These are phyloP conservation scores for Scenedesmus sp. DNA, from an alignment of 163 green algal genomes.

Conservation along the genomic window DNA sequence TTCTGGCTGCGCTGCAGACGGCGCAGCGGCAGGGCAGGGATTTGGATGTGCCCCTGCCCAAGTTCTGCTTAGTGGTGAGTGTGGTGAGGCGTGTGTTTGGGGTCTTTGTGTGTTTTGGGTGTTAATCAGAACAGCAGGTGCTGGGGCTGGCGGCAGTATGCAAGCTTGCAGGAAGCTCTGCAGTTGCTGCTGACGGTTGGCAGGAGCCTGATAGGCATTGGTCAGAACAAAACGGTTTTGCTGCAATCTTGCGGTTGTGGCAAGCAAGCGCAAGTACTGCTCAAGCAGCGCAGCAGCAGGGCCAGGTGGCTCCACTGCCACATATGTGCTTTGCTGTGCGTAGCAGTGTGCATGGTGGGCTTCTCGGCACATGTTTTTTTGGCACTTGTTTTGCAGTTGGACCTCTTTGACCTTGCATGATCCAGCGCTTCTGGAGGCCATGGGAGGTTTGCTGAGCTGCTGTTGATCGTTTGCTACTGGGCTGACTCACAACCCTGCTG, in stretches of 20 bases:
- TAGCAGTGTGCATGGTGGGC: not conserved
- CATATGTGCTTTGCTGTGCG: not conserved
- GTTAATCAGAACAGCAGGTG: not conserved
- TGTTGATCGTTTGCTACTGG: too few relatives aligned
- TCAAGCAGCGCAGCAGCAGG: not conserved
- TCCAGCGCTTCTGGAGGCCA: too few relatives aligned
- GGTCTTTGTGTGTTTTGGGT: not conserved
- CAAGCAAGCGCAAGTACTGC: too few relatives aligned
- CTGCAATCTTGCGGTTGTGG: too few relatives aligned
- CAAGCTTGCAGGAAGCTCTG: not conserved
- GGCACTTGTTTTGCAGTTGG: too few relatives aligned
- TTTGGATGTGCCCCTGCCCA: slow-evolving; percentile 48
- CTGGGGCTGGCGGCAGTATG: not conserved
- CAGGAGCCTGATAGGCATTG: too few relatives aligned
- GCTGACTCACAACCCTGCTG: not conserved
- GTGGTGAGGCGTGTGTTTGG: not conserved
- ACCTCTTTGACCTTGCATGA: too few relatives aligned
- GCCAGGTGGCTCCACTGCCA: not conserved
- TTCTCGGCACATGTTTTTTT: too few relatives aligned
- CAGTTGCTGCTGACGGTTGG: too few relatives aligned
- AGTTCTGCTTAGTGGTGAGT: slow-evolving; percentile 48
- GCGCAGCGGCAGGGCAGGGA: slow-evolving; percentile 15
- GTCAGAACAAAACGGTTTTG: too few relatives aligned
- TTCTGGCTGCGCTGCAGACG: slow-evolving; percentile 55
- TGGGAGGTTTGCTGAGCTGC: too few relatives aligned